A percentile compares a stretch with the other conserved stretches of the same genome.
Evolutionary conservation across 2,329 filamentous ascomycete genomes (phyloP).

Genomic region (Hypocrella siamensis): DNA sequence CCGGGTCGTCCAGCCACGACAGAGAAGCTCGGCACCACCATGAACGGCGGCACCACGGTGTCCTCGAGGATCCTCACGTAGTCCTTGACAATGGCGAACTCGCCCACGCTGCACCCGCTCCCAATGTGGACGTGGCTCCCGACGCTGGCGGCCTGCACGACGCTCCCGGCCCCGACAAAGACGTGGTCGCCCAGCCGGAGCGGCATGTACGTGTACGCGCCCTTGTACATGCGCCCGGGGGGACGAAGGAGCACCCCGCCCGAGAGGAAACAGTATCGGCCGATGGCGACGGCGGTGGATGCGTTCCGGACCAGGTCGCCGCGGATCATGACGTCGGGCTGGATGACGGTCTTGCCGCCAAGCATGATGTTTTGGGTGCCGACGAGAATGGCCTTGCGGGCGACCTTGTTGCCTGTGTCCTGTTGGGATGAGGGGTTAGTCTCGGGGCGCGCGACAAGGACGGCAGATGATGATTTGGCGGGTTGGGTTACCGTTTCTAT

Average conservation of each 20-base stretch:
- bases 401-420: slow-evolving; percentile 98
- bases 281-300: slow-evolving; percentile 66
- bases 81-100: slow-evolving; percentile 87
- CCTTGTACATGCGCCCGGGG: slow-evolving; percentile 68
- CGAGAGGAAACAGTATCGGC: slow-evolving; percentile 80
- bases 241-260: slow-evolving; percentile 66
- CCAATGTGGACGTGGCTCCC: slow-evolving; percentile 81
- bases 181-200: slow-evolving; percentile 91
- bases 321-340: slow-evolving; percentile 85
- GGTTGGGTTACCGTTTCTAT: slow-evolving; percentile 65
- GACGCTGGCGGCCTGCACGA: slow-evolving; percentile 71
- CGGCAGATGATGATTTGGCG: neutral
- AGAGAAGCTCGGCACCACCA: slow-evolving; percentile 85
- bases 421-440: slow-evolving; percentile 18
- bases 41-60: slow-evolving; percentile 68
- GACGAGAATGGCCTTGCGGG: slow-evolving; percentile 77
- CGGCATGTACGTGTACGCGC: slow-evolving; percentile 67
- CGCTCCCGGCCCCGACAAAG: slow-evolving; percentile 60
- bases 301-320: slow-evolving; percentile 62
- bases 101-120: slow-evolving; percentile 58
- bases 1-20: slow-evolving; percentile 78
- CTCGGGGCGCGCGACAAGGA: neutral
- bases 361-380: slow-evolving; percentile 97
- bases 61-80: slow-evolving; percentile 79
- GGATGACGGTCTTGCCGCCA: slow-evolving; percentile 88